A percentile compares a stretch with the other conserved stretches of the same genome.
Evolutionary conservation across 2,329 filamentous ascomycete species (phyloP).

Genomic region (Dactylellina haptotyla): DNA sequence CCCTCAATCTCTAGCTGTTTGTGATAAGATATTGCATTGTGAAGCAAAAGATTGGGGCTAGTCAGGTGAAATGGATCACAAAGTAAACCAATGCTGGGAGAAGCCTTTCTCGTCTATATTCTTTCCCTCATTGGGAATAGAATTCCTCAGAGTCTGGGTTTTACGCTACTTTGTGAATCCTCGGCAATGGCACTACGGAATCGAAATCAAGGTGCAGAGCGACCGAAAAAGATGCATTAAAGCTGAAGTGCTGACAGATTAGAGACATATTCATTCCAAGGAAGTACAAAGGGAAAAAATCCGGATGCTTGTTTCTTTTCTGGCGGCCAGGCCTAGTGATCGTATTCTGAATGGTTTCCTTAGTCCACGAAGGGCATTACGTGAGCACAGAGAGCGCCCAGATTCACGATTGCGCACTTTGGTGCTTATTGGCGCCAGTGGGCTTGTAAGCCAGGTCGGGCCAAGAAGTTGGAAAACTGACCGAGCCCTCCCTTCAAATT

Average conservation of each 20-base stretch:
- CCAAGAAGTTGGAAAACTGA: slow-evolving; percentile 36
- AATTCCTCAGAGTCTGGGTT: slow-evolving; percentile 23
- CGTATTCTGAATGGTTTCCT: slow-evolving; percentile 32
- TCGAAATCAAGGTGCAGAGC: slow-evolving; percentile 15
- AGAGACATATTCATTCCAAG: slow-evolving; percentile 4
- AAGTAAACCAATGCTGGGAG: background rate
- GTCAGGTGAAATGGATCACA: background rate
- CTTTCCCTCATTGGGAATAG: slow-evolving; percentile 35
- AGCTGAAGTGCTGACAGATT: background rate
- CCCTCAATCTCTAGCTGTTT: background rate
- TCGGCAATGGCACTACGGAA: background rate
- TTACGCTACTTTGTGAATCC: background rate
- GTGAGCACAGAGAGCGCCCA: slow-evolving; percentile 33
- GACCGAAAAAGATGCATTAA: background rate
- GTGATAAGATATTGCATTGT: slow-evolving; percentile 1
- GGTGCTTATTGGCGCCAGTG: slow-evolving; percentile 28
- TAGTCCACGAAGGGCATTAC: slow-evolving; percentile 21
- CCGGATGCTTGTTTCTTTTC: background rate
- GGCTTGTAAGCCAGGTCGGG: slow-evolving; percentile 29
- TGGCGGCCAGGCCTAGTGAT: slow-evolving; percentile 9
- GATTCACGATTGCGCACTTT: slow-evolving; percentile 32
- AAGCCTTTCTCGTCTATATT: background rate
- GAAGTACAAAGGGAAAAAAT: slow-evolving; percentile 19
- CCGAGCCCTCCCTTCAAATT: slow-evolving; percentile 40
- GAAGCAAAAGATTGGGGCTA: background rate